Evolutionary conservation across 2,329 filamentous ascomycete species (phyloP), one percentile per base, ranked within the genome.

Genomic region (Acephala macrosclerotiorum): DNA sequence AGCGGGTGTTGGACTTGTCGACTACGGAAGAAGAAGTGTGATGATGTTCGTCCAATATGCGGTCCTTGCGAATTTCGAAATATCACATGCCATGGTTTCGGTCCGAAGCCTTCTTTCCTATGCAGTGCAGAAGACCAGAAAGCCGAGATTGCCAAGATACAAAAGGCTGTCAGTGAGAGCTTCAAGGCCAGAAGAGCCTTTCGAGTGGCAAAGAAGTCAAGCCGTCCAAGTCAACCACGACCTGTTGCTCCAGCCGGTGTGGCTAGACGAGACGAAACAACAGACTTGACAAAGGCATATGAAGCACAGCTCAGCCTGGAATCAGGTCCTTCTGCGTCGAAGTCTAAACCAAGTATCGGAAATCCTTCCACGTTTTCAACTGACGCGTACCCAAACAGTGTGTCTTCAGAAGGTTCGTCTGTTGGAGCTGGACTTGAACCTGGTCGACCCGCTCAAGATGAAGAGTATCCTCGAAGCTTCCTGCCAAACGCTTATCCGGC

Each of bases 1-100:
- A 29, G 22, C 0, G 65, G 65, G 2, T 67, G 61, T 33, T 64
- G 53, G 47, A 67, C 65, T 2, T 67, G 65, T 33, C 49, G 61
- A 20, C 51, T 67, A 9, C 61, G 65, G 6, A 67, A 61, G 45
- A 67, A 67, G 45, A 67, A 67, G n/a, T 67, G 65, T 20, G 65
- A 67, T 40, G 58, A 64, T 16, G 29, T 7, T n/a, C 26, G 26
- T 33, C 65, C 65, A n/a, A n/a, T n/a, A 2, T 67, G 65, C 26
- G 51, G 49, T 20, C 36, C 47, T 2, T 67, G 65, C 36, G n/a
- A 3, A n/a, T 58, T 56, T 18, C 35, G 65, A 25, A 20, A 61
- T 33, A 42, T 67, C 14, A 53, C 33, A 26, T 66, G 64, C 33
- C 51, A 63, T 58, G 64, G 64, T 2, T 66, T 38, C 51, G 64